Evolutionary conservation across 169 alveolate species (phyloP), one percentile per base, ranked within the genome.

Genomic region (Plasmodium yoelii): DNA sequence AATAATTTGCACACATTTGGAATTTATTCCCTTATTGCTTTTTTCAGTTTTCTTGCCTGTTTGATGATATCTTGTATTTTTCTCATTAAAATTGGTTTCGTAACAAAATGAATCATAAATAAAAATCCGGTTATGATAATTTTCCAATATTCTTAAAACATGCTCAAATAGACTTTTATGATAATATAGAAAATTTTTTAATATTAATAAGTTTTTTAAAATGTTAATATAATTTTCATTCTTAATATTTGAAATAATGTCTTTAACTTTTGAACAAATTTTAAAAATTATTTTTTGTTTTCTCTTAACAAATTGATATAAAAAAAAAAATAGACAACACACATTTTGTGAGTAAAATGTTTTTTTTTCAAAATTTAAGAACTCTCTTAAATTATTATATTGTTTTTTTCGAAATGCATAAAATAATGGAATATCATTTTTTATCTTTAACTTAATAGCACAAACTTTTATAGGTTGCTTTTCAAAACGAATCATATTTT

Each of bases 201-300:
- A 13, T 24, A 22, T 49, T 24, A 63, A 4, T 42, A 75, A 46
- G 53, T 53, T 18, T 47, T 75, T 63, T 24, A 56, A 47, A 57
- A 75, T 75, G 6, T n/a, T 51, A 18, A 47, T 51, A 51, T 61
- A 75, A 12, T n/a, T 13, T 75, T 75, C 65, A 13, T 28, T 34
- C 64, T 64, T 55, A 18, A 47, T 63, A 67, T 22, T 39, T 47
- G 22, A 28, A 42, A 63, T 44, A 44, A 75, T 18, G 22, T 28
- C 6, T 34, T 61, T 75, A 26, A 55, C 42, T 53, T 67, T 75
- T 18, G 13, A 34, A 55, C 75, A 26, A 9, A 22, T 19, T 68
- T 28, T 39, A 10, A 68, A 44, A 39, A 15, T 68, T 18, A 12
- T 26, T 46, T 12, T 59, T 68, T 68, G 44, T 55, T 8, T 46